These are phyloP conservation scores for Claviceps sp. DNA, from an alignment of 2,329 filamentous ascomycete genomes.

Conservation along the genomic window DNA sequence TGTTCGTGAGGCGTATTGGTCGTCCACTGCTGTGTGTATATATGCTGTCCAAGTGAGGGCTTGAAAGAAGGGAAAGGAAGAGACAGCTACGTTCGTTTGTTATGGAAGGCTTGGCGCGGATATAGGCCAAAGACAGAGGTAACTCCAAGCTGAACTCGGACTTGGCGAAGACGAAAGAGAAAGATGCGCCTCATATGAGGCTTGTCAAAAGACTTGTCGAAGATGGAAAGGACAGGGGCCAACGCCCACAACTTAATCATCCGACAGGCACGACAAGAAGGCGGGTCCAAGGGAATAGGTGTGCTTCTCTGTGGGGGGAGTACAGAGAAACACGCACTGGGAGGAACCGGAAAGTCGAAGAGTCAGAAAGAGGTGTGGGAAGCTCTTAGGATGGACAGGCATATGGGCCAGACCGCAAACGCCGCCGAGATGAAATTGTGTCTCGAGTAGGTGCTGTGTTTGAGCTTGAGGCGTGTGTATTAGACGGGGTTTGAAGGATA, in stretches of 20 bases:
- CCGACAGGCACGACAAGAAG: constrained; percentile 2
- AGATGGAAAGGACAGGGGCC: constrained; percentile 3
- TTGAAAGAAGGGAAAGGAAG: constrained; percentile 1
- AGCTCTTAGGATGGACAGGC: constrained; percentile 4
- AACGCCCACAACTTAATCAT: constrained; percentile 4
- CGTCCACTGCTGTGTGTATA: not conserved
- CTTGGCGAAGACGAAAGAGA: constrained; percentile 4
- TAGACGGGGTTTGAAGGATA: not conserved
- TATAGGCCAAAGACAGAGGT: not conserved
- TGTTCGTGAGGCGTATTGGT: not conserved
- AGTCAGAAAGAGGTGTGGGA: constrained; percentile 6
- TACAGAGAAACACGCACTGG: not conserved
- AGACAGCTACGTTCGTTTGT: constrained; percentile 3
- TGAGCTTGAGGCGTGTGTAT: constrained; percentile 1
- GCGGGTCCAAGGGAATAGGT: constrained; percentile 5
- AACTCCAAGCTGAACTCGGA: not conserved
- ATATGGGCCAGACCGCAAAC: constrained; percentile 4
- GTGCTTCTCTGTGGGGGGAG: constrained; percentile 1
- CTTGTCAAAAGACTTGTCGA: constrained; percentile 4
- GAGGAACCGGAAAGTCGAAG: constrained; percentile 1
- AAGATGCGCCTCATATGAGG: constrained; percentile 3
- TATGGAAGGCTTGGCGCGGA: not conserved
- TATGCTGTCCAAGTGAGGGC: not conserved
- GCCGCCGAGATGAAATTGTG: not conserved
- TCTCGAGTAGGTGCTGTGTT: not conserved